A percentile compares a stretch with the other conserved stretches of the same genome.
These are phyloP conservation scores for Zoysia japonica DNA, from an alignment of 176 grass and related monocot genomes.

Conservation along the genomic window DNA sequence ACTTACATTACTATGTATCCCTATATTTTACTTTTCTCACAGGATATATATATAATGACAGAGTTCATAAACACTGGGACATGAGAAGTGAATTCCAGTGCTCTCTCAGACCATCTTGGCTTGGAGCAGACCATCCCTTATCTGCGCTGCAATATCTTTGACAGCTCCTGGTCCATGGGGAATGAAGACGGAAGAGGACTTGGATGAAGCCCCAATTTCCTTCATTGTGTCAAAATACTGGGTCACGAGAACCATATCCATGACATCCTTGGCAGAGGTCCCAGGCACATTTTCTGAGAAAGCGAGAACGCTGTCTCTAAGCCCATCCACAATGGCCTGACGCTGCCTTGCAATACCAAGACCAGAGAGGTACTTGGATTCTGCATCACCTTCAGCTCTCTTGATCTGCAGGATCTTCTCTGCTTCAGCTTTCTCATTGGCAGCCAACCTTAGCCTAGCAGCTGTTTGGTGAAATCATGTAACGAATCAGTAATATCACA, in stretches of 20 bases:
- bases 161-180: constrained; percentile 59
- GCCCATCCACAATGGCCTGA: constrained; percentile 59
- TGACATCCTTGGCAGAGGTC: constrained; percentile 54
- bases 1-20: too few species aligned
- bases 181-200: constrained; percentile 62
- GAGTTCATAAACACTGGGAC: too few species aligned
- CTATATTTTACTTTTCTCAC: too few species aligned
- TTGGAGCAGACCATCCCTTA: constrained; percentile 62
- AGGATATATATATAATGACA: too few species aligned
- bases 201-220: constrained; percentile 65
- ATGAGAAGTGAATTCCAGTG: background rate
- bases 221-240: constrained; percentile 68
- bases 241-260: constrained; percentile 65
- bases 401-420: constrained; percentile 72
- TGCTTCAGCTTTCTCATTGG: constrained; percentile 66
- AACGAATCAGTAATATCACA: too few species aligned
- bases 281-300: constrained; percentile 71
- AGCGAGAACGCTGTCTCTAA: constrained; percentile 63
- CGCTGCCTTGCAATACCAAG: constrained; percentile 66
- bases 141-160: constrained; percentile 45
- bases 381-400: constrained; percentile 59
- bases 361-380: constrained; percentile 66
- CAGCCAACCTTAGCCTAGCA: constrained; percentile 60
- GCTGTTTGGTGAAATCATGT: constrained; percentile 25
- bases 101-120: constrained; percentile 21